Evolutionary conservation across 495 filamentous ascomycete species (phyloP), one percentile per base, ranked within the genome.

Genomic region (Aspergillus affinis): DNA sequence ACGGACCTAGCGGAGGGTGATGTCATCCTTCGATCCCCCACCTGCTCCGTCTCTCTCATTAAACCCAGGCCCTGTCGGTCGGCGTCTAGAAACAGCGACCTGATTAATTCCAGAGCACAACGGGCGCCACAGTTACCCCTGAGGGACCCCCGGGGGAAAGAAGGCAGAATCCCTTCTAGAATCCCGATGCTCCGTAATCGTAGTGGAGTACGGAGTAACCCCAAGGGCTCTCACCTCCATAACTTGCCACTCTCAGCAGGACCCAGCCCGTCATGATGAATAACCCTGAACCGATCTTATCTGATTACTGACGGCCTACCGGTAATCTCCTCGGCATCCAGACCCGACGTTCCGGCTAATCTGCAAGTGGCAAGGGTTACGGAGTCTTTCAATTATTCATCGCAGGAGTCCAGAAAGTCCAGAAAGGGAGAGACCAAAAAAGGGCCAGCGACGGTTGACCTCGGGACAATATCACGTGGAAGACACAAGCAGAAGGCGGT

Each of bases 121-220:
- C 50, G 13, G 8, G 5, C 9, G 36, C 36, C 36, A 41, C 36
- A 17, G 36, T 2, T 41, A 27, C 18, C 30, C 26, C 17, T n/a
- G 30, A 15, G 30, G 17, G 9, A 30, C 18, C 26, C 29, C 26
- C 23, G 17, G 12, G 36, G 27, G 23, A 32, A 18, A 52, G 50
- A 9, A 12, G 20, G 51, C 4, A 9, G 32, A 45, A 45, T 46
- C 20, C 18, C 52, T 54, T 54, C 52, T 54, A 54, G 52, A 54
- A 54, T 18, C 15, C n/a, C 45, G 9, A 17, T 45, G 52, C 30
- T 54, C 27, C 30, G 52, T 54, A 54, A 54, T 54, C 52, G 32
- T 19, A 41, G 36, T 41, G 36, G 36, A 41, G 36, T 17, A 13
- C n/a, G n/a, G n/a, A 15, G 12, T 15, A 13, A 32, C 29, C 29